These are phyloP conservation scores for Colletotrichum kahawae DNA, from an alignment of 2,329 filamentous ascomycete species.

Conservation along the genomic window DNA sequence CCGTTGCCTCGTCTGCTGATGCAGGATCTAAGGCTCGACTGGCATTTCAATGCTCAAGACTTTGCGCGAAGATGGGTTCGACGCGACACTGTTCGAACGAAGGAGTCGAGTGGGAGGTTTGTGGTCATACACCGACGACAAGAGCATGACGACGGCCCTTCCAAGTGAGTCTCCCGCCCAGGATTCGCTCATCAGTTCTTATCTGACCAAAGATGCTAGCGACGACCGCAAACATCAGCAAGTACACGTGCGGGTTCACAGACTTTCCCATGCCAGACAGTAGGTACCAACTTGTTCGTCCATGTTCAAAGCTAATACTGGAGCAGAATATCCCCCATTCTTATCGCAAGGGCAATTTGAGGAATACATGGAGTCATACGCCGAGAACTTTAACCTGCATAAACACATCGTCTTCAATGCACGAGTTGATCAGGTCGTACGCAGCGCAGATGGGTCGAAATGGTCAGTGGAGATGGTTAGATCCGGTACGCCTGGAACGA, in stretches of 20 bases:
- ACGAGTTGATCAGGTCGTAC: constrained; percentile 31
- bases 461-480: constrained; percentile 37
- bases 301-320: background rate
- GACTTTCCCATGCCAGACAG: constrained; percentile 48
- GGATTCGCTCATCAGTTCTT: background rate
- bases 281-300: background rate
- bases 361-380: constrained; percentile 45
- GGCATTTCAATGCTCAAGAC: constrained; percentile 41
- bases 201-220: constrained; percentile 16
- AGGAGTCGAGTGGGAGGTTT: constrained; percentile 45
- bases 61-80: constrained; percentile 47
- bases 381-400: constrained; percentile 41
- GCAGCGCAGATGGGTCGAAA: constrained; percentile 31
- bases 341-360: constrained; percentile 32
- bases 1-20: background rate
- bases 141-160: constrained; percentile 36
- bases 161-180: constrained; percentile 27
- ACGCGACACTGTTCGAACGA: constrained; percentile 43
- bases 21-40: constrained; percentile 25
- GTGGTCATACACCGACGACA: constrained; percentile 45
- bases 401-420: constrained; percentile 37
- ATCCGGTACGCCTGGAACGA: constrained; percentile 24
- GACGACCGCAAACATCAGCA: constrained; percentile 39
- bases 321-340: constrained; percentile 30
- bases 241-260: constrained; percentile 42